Percentiles rank a stretch among this genome's conserved stretches.
These are phyloP conservation scores for Brasilioporus rufonigricans DNA, from an alignment of 768 basidiomycete genomes.

Conservation along the genomic window DNA sequence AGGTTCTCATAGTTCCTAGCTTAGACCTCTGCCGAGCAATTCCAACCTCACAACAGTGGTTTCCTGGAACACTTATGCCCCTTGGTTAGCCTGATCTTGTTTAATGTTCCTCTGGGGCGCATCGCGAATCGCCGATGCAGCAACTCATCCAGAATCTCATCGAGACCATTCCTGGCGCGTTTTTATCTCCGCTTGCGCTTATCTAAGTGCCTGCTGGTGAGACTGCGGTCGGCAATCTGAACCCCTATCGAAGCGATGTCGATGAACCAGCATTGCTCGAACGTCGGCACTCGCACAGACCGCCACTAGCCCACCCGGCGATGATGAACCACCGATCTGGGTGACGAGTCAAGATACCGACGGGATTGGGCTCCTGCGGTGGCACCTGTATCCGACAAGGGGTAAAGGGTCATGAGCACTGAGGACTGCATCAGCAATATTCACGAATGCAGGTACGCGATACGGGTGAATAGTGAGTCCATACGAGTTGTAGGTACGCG, in stretches of 20 bases:
- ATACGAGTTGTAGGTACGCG: no score
- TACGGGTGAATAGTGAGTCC: no score
- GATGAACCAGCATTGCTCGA: not conserved
- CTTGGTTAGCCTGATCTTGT: not conserved
- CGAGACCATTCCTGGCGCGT: no score
- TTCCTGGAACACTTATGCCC: not conserved
- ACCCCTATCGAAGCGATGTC: not conserved
- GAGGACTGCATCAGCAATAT: no score
- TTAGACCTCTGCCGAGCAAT: no score
- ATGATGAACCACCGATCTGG: not conserved
- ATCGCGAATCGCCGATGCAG: no score
- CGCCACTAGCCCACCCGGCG: not conserved
- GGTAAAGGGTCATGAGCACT: no score
- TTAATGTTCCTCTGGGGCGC: not conserved
- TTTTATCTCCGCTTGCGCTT: not conserved
- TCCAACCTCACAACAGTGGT: no score
- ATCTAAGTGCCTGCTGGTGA: not conserved
- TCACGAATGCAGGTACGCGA: no score
- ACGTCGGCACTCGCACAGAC: not conserved
- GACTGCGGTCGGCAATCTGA: not conserved
- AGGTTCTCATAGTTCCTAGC: no score
- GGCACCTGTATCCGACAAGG: no score
- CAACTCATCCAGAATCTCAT: no score
- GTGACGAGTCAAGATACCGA: conserved; percentile 9
- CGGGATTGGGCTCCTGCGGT: not conserved